Conservation (phyloP, 2,329 filamentous ascomycete genomes). For the Microcera coccophila region DNA sequence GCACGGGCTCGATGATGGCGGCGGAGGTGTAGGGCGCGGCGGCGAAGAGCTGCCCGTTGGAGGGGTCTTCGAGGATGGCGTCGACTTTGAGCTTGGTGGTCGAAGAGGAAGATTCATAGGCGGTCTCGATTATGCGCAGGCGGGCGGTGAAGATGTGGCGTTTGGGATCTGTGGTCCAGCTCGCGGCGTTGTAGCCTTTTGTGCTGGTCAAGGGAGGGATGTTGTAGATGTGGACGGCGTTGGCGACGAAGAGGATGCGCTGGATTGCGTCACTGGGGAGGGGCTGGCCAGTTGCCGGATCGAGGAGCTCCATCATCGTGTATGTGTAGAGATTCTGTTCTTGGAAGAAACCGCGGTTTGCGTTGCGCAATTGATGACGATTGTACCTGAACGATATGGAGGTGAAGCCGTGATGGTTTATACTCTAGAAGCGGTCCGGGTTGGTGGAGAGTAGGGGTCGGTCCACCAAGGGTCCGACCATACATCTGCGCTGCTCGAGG, state of each 20-base stretch:
- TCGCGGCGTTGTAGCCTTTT: slow-evolving; percentile 72
- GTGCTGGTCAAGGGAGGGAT: slow-evolving; percentile 76
- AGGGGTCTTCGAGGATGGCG: slow-evolving; percentile 73
- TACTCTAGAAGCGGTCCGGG: too few relatives aligned
- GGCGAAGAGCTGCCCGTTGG: slow-evolving; percentile 72
- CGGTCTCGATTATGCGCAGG: slow-evolving; percentile 73
- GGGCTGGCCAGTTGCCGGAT: slow-evolving; percentile 66
- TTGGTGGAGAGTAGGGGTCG: too few relatives aligned
- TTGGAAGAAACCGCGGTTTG: too few relatives aligned
- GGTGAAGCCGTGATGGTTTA: background rate
- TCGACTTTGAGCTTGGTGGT: slow-evolving; percentile 64
- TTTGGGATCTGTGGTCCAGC: slow-evolving; percentile 69
- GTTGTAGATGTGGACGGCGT: slow-evolving; percentile 77
- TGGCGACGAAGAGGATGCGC: slow-evolving; percentile 73
- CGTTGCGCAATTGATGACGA: too few relatives aligned
- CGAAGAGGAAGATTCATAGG: slow-evolving; percentile 41
- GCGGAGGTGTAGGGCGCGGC: slow-evolving; percentile 71
- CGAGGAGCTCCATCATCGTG: slow-evolving; percentile 56
- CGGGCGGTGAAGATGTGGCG: slow-evolving; percentile 84
- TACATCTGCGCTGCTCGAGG: too few relatives aligned
- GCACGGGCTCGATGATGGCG: slow-evolving; percentile 68
- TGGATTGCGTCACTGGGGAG: slow-evolving; percentile 76
- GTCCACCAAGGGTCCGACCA: too few relatives aligned
- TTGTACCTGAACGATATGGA: too few relatives aligned
- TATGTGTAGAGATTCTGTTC: background rate